Base-by-base conservation (phyloP, 306 rosid genomes). In the Echinosophora koreensis region DNA sequence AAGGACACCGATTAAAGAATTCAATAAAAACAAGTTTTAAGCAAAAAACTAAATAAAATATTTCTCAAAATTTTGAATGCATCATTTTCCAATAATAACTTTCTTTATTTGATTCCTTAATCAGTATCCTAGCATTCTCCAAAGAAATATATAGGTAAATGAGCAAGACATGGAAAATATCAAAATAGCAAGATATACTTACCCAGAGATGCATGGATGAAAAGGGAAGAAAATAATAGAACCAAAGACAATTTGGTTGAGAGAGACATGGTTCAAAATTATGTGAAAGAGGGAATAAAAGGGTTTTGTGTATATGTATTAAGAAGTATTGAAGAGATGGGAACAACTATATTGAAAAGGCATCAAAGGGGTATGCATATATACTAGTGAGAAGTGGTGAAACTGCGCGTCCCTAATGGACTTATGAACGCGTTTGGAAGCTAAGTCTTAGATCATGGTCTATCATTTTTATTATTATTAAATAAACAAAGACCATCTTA, bases 141-240 rank as follows among this genome's bases (percentile, higher is more conserved):
- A 22, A 22, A 22, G 22, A 22, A 22, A 78, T 80, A 42, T 83
- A 83, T 78, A 80, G 54, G 30, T 82, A 57, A 18, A 6, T 66
- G 61, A 16, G 44, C 14, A 12, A 35, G 17, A 66, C 16, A 12
- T 72, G 38, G 1, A 50, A 74, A 11, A 61, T 62, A 74, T 12
- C 38, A n/a, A 47, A n/a, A 2, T 12, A 18, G 28, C 3, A 51
- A 5, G 18, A 2, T 27, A 60, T 15, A 12, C 27, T 1, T 85
- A 91, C 94, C 97, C 18, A 87, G 69, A 41, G 88, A 87, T 62
- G 86, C 84, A 66, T 87, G 81, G 73, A 89, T 63, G 83, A 83
- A 77, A 61, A 89, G 86, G 52, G 87, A 83, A 27, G 88, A 84
- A 41, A 89, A 80, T 63, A 83, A 79, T 51, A 91, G 74, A 79